Evolutionary conservation across 805 yeast genomes (phyloP).

Genomic region (Yarrowia sp.): DNA sequence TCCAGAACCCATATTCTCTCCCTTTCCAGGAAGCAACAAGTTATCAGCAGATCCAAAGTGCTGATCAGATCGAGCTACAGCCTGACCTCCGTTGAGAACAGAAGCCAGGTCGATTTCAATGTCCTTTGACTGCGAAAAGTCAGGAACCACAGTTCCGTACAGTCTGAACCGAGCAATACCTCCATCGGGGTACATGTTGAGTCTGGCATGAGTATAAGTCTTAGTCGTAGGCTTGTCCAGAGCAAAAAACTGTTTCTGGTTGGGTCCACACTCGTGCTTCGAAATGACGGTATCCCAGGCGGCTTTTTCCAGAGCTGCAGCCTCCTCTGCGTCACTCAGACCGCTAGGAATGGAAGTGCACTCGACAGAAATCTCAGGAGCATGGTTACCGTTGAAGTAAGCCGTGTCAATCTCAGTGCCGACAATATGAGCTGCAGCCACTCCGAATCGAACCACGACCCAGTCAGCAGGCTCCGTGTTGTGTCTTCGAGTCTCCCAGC

Average conservation of each 20-base stretch:
- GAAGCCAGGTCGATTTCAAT: slow-evolving; percentile 70
- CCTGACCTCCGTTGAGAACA: slow-evolving; percentile 85
- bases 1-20: slow-evolving; percentile 95
- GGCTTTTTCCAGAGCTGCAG: slow-evolving; percentile 32
- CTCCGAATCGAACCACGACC: slow-evolving; percentile 83
- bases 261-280: slow-evolving; percentile 81
- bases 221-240: slow-evolving; percentile 58
- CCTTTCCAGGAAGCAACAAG: slow-evolving; percentile 87
- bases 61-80: slow-evolving; percentile 79
- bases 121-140: slow-evolving; percentile 49
- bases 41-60: slow-evolving; percentile 93
- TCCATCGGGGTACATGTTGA: slow-evolving; percentile 96
- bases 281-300: slow-evolving; percentile 71
- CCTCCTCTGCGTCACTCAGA: slow-evolving; percentile 33
- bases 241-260: slow-evolving; percentile 78
- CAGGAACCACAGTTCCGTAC: slow-evolving; percentile 81
- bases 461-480: slow-evolving; percentile 81
- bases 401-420: slow-evolving; percentile 94
- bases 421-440: slow-evolving; percentile 68
- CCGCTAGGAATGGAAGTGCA: slow-evolving; percentile 44
- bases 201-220: slow-evolving; percentile 72
- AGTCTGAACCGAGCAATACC: slow-evolving; percentile 94
- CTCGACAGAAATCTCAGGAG: slow-evolving; percentile 85
- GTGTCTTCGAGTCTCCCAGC: slow-evolving; percentile 98
- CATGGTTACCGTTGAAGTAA: slow-evolving; percentile 92